Percentiles rank a stretch among this genome's conserved stretches.
phyloP scores from a whole-genome alignment of 768 basidiomycete species.

The Collybiopsis luxurians region DNA sequence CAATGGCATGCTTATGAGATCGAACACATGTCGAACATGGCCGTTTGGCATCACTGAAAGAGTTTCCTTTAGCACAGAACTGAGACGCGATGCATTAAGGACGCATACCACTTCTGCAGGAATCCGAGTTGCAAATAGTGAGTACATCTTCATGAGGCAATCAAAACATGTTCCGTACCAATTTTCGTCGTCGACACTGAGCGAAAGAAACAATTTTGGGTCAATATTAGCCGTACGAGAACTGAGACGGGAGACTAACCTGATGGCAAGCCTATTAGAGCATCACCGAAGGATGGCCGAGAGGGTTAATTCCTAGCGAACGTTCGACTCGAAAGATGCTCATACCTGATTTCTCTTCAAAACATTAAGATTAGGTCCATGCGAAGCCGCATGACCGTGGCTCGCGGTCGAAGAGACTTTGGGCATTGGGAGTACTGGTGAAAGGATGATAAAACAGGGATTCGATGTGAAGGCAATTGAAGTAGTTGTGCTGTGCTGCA shows the following conservation, averaged over 20 bases:
- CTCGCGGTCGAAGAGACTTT: conserved; percentile 27
- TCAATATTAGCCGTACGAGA: background rate
- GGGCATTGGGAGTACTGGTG: conserved; percentile 30
- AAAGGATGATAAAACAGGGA: background rate
- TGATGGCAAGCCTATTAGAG: conserved; percentile 50
- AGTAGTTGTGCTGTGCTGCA: background rate
- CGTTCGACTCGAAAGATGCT: background rate
- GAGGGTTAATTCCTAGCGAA: background rate
- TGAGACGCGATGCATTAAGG: no score
- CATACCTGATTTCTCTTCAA: conserved; percentile 52
- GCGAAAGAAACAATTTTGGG: conserved; percentile 30
- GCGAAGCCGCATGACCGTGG: conserved; percentile 22
- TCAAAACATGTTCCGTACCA: conserved; percentile 43
- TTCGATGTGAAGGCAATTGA: background rate
- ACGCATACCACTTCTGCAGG: conserved; percentile 58
- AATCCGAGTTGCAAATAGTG: conserved; percentile 13
- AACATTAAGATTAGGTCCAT: conserved; percentile 40
- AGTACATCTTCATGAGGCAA: background rate
- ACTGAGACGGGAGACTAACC: conserved; percentile 25
- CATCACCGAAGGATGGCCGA: conserved; percentile 7
- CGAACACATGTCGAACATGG: conserved; percentile 78
- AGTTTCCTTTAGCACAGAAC: conserved; percentile 4
- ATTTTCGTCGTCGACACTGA: conserved; percentile 72
- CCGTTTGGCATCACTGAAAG: conserved; percentile 63
- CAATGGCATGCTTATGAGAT: conserved; percentile 67